A percentile compares a stretch with the other conserved stretches of the same genome.
Conservation (phyloP, 1,139 yeast genomes). For the Tardiomyces depauwii region DNA sequence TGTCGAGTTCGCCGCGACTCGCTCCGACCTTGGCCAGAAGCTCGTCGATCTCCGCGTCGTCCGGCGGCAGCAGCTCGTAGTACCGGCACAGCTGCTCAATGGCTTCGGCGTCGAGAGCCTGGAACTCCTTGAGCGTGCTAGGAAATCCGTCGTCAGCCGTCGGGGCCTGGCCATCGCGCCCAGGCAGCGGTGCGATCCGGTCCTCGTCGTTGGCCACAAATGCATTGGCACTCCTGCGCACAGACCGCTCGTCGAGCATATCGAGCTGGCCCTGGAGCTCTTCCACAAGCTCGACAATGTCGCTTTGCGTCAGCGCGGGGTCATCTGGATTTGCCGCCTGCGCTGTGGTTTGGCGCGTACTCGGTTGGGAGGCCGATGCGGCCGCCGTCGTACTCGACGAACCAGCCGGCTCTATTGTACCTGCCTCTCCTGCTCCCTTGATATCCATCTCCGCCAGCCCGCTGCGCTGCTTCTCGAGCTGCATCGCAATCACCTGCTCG, state of each 20-base stretch:
- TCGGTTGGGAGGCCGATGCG: neutral
- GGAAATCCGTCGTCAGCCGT: conserved; percentile 39
- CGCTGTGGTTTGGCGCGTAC: neutral
- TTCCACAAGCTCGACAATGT: conserved; percentile 71
- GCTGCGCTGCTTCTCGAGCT: conserved; percentile 36
- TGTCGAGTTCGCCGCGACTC: conserved; percentile 28
- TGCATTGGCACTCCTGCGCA: conserved; percentile 25
- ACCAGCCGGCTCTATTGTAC: no score
- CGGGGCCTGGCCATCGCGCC: conserved; percentile 66
- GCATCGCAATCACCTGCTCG: conserved; percentile 58
- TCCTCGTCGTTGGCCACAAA: conserved; percentile 29
- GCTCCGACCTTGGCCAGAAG: conserved; percentile 22
- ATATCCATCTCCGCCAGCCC: conserved; percentile 18
- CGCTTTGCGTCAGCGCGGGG: conserved; percentile 33
- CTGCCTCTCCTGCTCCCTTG: neutral
- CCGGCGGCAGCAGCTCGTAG: conserved; percentile 39
- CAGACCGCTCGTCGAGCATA: conserved; percentile 27
- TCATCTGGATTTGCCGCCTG: neutral
- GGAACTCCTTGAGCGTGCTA: conserved; percentile 42
- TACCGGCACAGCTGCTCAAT: conserved; percentile 50
- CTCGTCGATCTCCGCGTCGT: conserved; percentile 20
- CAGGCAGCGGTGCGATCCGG: conserved; percentile 44
- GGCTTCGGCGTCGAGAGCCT: conserved; percentile 31
- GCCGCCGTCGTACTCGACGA: neutral
- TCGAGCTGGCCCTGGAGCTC: conserved; percentile 85